Conservation (phyloP, 176 grass and related monocot genomes). For the Guadua angustifolia region DNA sequence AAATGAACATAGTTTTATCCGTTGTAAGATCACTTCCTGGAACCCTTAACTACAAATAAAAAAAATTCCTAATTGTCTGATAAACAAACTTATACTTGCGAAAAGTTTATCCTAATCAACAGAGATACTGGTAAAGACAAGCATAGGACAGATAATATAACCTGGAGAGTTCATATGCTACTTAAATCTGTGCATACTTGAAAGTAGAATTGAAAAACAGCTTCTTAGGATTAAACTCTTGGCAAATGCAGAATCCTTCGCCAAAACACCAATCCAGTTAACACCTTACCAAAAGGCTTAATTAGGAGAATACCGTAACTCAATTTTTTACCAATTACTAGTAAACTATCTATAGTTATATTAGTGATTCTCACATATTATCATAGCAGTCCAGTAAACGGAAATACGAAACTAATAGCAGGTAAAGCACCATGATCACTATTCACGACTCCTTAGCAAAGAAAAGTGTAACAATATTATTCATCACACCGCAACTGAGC, state of each 20-base stretch:
- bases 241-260: too few species aligned
- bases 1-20: neutral
- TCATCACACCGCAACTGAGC: constrained; percentile 10
- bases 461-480: constrained; percentile 1
- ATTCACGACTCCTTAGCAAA: neutral
- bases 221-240: too few species aligned
- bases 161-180: neutral
- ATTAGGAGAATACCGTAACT: constrained; percentile 3
- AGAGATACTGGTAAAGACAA: constrained; percentile 1
- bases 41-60: constrained; percentile 5
- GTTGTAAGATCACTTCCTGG: constrained; percentile 20
- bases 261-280: too few species aligned
- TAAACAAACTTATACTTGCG: neutral
- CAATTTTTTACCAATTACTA: neutral
- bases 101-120: constrained; percentile 13
- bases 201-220: too few species aligned
- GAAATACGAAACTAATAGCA: neutral
- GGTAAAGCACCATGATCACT: neutral
- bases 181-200: too few species aligned
- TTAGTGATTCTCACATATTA: neutral
- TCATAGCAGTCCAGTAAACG: neutral
- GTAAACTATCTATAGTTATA: neutral
- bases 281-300: neutral
- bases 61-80: neutral
- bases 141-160: neutral